Base-by-base conservation (phyloP, 2,329 filamentous ascomycete species). In the Fusarium sp. region DNA sequence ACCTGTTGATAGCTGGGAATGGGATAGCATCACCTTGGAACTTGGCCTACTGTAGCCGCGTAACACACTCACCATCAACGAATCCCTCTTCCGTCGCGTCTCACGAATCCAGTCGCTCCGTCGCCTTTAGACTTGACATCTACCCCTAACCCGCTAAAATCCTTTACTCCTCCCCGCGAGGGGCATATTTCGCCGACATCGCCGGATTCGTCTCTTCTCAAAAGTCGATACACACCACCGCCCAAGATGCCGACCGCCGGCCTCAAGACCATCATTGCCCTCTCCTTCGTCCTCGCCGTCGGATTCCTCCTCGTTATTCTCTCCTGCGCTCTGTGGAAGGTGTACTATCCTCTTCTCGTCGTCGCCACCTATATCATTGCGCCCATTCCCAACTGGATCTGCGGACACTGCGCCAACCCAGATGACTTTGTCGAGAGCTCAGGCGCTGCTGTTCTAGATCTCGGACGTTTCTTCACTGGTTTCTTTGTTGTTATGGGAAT, bases 271-370 rank as follows among this genome's bases (percentile, higher is more conserved):
- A 99, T 99, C 82, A 99, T 99, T 81, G 93, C 93, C 70, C 92
- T 99, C 74, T 98, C 96, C 78, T 99, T 99, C 83, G 96, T 99
- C 78, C 93, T 99, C 71, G 96, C 96, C 74, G 96, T 99, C 75
- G 96, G 96, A 75, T 99, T 99, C 84, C 92, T 99, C 75, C 93
- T 99, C 72, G 96, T 98, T 73, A 99, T 99, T 81, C 92, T 99
- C 75, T 97, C 94, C 67, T 97, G 94, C 78, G 96, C 96, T 49
- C 89, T 99, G 72, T 99, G 91, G 87, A 88, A 95, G 78, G 93
- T 93, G 81, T 99, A 97, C 88, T 93, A 96, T 75, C 94, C 96
- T 56, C 89, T 99, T 68, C 88, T 98, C 69, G 96, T 99, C 73
- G 96, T 99, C 67, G 95, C 90, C 73, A 98, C 95, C 74, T 99